Percentiles rank a stretch among this genome's conserved stretches.
These are phyloP conservation scores for Conticribra weissflogii DNA, from an alignment of 108 stramenopile species.

Conservation along the genomic window DNA sequence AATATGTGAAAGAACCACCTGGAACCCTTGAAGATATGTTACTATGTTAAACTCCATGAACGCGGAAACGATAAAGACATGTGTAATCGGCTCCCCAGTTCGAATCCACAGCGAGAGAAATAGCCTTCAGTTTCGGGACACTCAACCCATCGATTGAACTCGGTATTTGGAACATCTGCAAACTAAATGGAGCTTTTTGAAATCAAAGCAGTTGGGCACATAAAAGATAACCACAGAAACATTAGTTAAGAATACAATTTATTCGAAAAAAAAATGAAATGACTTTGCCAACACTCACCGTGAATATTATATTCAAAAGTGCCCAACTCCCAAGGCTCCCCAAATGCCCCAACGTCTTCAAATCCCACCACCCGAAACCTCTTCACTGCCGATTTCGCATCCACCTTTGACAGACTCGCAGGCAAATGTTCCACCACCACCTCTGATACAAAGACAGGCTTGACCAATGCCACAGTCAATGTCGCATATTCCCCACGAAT, in stretches of 20 bases:
- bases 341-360: constrained; percentile 60
- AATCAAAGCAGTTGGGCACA: constrained; percentile 1
- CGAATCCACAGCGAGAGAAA: constrained; percentile 77
- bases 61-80: constrained; percentile 85
- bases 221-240: constrained; percentile 12
- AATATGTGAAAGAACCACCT: no score
- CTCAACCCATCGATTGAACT: constrained; percentile 35
- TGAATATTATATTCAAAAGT: constrained; percentile 48
- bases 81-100: constrained; percentile 77
- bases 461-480: constrained; percentile 58
- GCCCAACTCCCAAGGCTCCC: constrained; percentile 63
- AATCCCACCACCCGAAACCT: constrained; percentile 70
- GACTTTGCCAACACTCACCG: constrained; percentile 20
- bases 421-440: constrained; percentile 75
- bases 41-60: constrained; percentile 54
- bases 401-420: constrained; percentile 24
- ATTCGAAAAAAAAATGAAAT: no score
- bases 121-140: constrained; percentile 66
- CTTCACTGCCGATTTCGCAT: constrained; percentile 48
- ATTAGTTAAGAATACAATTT: background rate
- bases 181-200: constrained; percentile 14
- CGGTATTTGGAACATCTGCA: constrained; percentile 68
- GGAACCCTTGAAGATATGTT: no score
- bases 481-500: constrained; percentile 67
- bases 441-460: constrained; percentile 51